A percentile compares a stretch with the other conserved stretches of the same genome.
Conservation (phyloP, 176 grass and related monocot species). For the Sorghum bicolor region Sorghum_bicolor_NCBIv3 NC_012871.2:68574001-68574500, state of each 20-base stretch:
- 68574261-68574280: neutral
- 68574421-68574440: slow-evolving; percentile 56
- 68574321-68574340: slow-evolving; percentile 99
- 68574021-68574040: neutral
- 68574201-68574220: neutral
- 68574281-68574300: neutral
- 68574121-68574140: neutral
- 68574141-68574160: neutral
- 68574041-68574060: neutral
- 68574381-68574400: slow-evolving; percentile 84
- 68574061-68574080: neutral
- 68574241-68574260: neutral
- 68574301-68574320: neutral
- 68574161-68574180: slow-evolving; percentile 1
- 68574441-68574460: slow-evolving; percentile 77
- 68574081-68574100: neutral
- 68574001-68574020: neutral
- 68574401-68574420: slow-evolving; percentile 90
- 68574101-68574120: neutral
- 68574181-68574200: neutral
- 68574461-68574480: slow-evolving; percentile 60
- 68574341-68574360: slow-evolving; percentile 93
- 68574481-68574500: neutral
- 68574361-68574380: slow-evolving; percentile 71
- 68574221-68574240: neutral